These are phyloP conservation scores for Apiospora hydei DNA, from an alignment of 2,329 filamentous ascomycete species.

Conservation along the genomic window DNA sequence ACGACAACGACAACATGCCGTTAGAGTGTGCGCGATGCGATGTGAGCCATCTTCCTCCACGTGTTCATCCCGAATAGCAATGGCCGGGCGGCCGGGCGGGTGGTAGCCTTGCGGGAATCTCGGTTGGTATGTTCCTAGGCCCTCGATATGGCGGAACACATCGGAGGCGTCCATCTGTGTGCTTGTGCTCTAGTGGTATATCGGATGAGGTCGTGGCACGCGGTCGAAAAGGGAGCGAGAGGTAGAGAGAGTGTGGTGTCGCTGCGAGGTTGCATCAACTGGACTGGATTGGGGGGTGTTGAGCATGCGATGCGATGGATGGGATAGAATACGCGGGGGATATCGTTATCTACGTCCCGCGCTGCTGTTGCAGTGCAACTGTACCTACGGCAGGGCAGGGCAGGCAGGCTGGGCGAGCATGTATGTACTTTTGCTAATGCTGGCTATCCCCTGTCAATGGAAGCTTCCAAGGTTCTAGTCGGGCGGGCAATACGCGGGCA, in stretches of 20 bases:
- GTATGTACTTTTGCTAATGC: neutral
- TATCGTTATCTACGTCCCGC: constrained; percentile 20
- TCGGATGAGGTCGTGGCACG: neutral
- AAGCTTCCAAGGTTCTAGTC: constrained; percentile 21
- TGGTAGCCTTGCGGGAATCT: constrained; percentile 45
- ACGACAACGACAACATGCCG: constrained; percentile 80
- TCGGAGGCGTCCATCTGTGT: constrained; percentile 64
- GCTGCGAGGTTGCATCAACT: constrained; percentile 2
- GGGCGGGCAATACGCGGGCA: constrained; percentile 6
- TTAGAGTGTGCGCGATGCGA: constrained; percentile 79
- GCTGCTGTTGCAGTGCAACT: neutral
- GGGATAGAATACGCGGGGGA: constrained; percentile 19
- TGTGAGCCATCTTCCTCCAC: constrained; percentile 60
- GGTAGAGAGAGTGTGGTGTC: neutral
- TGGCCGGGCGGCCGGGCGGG: constrained; percentile 34
- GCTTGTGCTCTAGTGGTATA: constrained; percentile 13
- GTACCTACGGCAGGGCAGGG: constrained; percentile 2
- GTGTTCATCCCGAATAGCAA: constrained; percentile 47
- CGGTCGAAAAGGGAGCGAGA: neutral
- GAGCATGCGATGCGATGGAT: constrained; percentile 10
- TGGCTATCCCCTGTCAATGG: constrained; percentile 16
- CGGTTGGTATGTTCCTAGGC: constrained; percentile 55
- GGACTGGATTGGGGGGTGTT: neutral
- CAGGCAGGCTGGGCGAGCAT: neutral
- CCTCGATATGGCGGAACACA: constrained; percentile 62